Percentiles rank a stretch among this genome's conserved stretches.
These are phyloP conservation scores for Yarrowia bubula DNA, from an alignment of 805 yeast genomes.

Conservation along the genomic window DNA sequence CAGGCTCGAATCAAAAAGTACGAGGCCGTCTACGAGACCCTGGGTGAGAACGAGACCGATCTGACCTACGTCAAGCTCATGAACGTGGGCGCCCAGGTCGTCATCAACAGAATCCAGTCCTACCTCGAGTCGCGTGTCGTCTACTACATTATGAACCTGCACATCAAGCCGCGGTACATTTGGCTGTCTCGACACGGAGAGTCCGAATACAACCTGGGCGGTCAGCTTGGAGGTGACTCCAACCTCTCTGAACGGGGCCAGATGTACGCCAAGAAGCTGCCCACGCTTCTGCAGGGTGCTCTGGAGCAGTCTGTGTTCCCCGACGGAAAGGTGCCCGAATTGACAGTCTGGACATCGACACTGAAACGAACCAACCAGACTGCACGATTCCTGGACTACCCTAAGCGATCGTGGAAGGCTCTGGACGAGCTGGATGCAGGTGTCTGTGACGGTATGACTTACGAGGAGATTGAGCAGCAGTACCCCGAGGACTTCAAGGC, in stretches of 20 bases:
- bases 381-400: slow-evolving; percentile 74
- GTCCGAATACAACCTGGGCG: slow-evolving; percentile 84
- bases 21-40: slow-evolving; percentile 71
- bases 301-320: slow-evolving; percentile 35
- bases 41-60: slow-evolving; percentile 53
- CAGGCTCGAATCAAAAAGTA: slow-evolving; percentile 70
- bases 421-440: slow-evolving; percentile 97
- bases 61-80: slow-evolving; percentile 83
- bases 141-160: slow-evolving; percentile 92
- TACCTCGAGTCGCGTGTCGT: slow-evolving; percentile 91
- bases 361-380: slow-evolving; percentile 90
- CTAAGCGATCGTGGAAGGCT: slow-evolving; percentile 92
- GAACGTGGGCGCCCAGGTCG: slow-evolving; percentile 83
- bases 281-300: slow-evolving; percentile 66
- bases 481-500: slow-evolving; percentile 96
- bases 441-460: slow-evolving; percentile 94
- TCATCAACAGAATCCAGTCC: slow-evolving; percentile 81
- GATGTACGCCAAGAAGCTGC: slow-evolving; percentile 77
- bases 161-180: slow-evolving; percentile 85
- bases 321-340: slow-evolving; percentile 46
- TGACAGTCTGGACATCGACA: slow-evolving; percentile 96
- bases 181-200: slow-evolving; percentile 98
- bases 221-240: slow-evolving; percentile 95
- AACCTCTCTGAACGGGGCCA: slow-evolving; percentile 79
- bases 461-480: slow-evolving; percentile 79